These are phyloP conservation scores for Pseudocercospora cruenta DNA, from an alignment of 2,329 filamentous ascomycete genomes.

Conservation along the genomic window DNA sequence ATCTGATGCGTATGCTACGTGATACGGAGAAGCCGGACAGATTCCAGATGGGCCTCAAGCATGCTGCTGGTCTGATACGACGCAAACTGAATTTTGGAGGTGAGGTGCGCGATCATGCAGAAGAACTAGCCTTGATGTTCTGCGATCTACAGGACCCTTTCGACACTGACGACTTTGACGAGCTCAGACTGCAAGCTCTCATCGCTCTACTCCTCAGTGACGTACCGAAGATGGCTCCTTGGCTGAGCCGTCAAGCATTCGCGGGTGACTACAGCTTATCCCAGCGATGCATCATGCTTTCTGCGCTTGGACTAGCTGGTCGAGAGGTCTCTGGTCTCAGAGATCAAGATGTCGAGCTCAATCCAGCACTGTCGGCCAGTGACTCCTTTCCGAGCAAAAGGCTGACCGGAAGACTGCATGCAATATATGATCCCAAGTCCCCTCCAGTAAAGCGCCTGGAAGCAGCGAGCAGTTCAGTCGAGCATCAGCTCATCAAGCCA, in stretches of 20 bases:
- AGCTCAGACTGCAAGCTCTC: slow-evolving; percentile 76
- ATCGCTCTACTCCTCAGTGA: slow-evolving; percentile 78
- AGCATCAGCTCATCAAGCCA: slow-evolving; percentile 75
- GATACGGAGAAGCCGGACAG: slow-evolving; percentile 84
- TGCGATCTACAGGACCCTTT: slow-evolving; percentile 84
- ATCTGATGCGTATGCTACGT: slow-evolving; percentile 76
- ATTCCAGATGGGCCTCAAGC: slow-evolving; percentile 76
- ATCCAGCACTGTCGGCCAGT: slow-evolving; percentile 35
- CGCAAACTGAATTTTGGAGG: slow-evolving; percentile 86
- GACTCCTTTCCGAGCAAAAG: slow-evolving; percentile 75
- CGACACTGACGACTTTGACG: slow-evolving; percentile 76
- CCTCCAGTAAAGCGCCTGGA: slow-evolving; percentile 63
- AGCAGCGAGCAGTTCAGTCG: slow-evolving; percentile 67
- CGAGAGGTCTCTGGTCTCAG: slow-evolving; percentile 83
- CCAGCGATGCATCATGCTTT: slow-evolving; percentile 80
- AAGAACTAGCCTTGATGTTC: slow-evolving; percentile 76
- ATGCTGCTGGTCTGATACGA: slow-evolving; percentile 78
- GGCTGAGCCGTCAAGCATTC: slow-evolving; percentile 85
- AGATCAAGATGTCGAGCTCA: slow-evolving; percentile 50
- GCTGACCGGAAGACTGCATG: slow-evolving; percentile 74
- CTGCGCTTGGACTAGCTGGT: slow-evolving; percentile 78
- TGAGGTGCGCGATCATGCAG: slow-evolving; percentile 81
- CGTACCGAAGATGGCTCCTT: slow-evolving; percentile 76
- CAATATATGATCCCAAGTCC: slow-evolving; percentile 59
- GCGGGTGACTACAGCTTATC: slow-evolving; percentile 87